Base-by-base conservation (phyloP, 306 rosid genomes). In the Pterocarpus macrocarpus region DNA sequence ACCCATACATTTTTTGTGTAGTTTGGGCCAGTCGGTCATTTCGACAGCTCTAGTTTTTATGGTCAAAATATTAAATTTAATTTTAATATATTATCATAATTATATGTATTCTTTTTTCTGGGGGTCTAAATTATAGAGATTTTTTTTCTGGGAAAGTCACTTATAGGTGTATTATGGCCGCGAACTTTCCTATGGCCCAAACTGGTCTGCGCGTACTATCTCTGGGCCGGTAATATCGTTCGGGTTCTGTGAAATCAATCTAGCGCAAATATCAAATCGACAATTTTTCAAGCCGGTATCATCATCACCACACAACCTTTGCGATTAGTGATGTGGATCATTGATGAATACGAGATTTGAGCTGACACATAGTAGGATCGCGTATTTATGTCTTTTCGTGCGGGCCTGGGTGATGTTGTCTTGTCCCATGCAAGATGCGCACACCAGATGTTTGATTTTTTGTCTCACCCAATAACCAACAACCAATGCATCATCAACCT, bases 371-470 rank as follows among this genome's bases (percentile, higher is more conserved):
- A 10, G 41, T 16, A 0, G 76, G 15, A 2, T 41, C 33, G 12
- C 2, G 28, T 16, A 38, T 15, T 41, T 17, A n/a, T 16, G 45
- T 56, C 16, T 33, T 7, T 41, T 50, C 53, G 53, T 47, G 49
- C 1, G 8, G 8, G 49, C 49, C 2, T 1, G 49, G 12, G 49
- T 47, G 53, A 2, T n/a, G 28, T 5, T n/a, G 22, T 53, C 59
- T 10, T 8, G 34, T 67, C 2, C 45, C 8, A 34, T 67, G 4
- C 22, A 52, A 36, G 30, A 5, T 0, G 1, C 28, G 82, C 85
- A n/a, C 79, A 75, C 81, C 76, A 82, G 57, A 6, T 81, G 89
- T 86, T 88, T 80, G 91, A 81, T 75, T 8, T 44, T 45, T 69
- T 85, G 91, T 16, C 5, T 45, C 80, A 81, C 41, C 75, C 36